These are phyloP conservation scores for Penicillium olsonii DNA, from an alignment of 2,329 filamentous ascomycete genomes.

Conservation along the genomic window DNA sequence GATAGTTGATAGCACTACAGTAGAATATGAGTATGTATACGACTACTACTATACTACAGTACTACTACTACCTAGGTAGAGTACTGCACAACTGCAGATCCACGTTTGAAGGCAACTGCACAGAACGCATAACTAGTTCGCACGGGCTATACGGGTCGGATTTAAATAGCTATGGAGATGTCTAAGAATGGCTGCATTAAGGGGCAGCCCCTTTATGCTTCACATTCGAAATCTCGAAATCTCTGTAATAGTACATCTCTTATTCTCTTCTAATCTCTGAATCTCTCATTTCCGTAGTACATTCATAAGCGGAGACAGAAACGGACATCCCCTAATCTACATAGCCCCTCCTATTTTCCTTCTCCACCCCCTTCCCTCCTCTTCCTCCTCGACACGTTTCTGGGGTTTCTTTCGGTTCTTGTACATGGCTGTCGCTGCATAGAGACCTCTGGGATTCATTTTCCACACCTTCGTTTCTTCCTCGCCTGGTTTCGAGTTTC, in stretches of 20 bases:
- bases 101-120: no score
- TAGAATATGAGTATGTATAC: no score
- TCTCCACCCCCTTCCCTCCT: constrained; percentile 17
- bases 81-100: no score
- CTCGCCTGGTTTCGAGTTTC: constrained; percentile 27
- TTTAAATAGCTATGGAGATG: constrained; percentile 3
- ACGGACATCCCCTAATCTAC: constrained; percentile 30
- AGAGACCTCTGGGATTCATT: constrained; percentile 30
- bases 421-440: constrained; percentile 36
- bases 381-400: constrained; percentile 27
- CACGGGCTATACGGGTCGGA: neutral
- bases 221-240: neutral
- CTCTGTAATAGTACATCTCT: no score
- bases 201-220: constrained; percentile 10
- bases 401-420: constrained; percentile 26
- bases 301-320: neutral
- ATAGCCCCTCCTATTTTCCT: constrained; percentile 21
- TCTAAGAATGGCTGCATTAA: constrained; percentile 13
- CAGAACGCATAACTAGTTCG: no score
- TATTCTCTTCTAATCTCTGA: no score
- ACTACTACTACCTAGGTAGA: no score
- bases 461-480: constrained; percentile 26
- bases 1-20: no score
- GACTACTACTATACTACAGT: no score
- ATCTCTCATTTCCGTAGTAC: neutral